Conservation (phyloP, 768 basidiomycete genomes). For the Pleurotus djamor region DNA sequence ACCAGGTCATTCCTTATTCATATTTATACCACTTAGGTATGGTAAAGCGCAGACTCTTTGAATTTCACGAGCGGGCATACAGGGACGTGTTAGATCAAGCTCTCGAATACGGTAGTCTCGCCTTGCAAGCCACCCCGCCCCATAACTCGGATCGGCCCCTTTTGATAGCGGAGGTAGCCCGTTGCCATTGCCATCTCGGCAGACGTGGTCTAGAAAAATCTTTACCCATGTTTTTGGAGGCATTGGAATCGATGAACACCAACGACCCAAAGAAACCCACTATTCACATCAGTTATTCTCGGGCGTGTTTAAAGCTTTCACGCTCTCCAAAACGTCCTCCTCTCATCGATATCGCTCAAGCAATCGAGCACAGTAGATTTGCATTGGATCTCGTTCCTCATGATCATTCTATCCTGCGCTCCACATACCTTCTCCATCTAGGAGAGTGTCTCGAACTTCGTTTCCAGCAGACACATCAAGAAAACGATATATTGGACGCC, state of each 20-base stretch:
- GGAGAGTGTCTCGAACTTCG: slow-evolving; percentile 1
- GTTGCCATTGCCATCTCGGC: neutral
- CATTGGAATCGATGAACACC: neutral
- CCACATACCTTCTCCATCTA: slow-evolving; percentile 5
- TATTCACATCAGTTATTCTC: neutral
- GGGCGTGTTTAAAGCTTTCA: neutral
- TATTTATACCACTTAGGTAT: neutral
- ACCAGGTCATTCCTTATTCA: neutral
- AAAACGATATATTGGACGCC: neutral
- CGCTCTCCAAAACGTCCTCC: slow-evolving; percentile 2
- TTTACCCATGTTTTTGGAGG: neutral
- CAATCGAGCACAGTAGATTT: neutral
- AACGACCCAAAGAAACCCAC: neutral
- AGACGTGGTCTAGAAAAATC: neutral
- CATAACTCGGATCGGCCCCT: neutral
- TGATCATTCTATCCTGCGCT: neutral
- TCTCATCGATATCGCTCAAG: slow-evolving; percentile 2
- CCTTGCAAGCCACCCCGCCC: neutral
- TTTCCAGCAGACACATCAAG: neutral
- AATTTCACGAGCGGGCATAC: neutral
- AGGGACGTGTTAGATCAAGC: neutral
- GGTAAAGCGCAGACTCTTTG: neutral
- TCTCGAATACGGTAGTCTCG: neutral
- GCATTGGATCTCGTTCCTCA: slow-evolving; percentile 2
- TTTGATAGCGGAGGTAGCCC: neutral